Evolutionary conservation across 768 basidiomycete species (phyloP).

Genomic region (Boletus patriciae): DNA sequence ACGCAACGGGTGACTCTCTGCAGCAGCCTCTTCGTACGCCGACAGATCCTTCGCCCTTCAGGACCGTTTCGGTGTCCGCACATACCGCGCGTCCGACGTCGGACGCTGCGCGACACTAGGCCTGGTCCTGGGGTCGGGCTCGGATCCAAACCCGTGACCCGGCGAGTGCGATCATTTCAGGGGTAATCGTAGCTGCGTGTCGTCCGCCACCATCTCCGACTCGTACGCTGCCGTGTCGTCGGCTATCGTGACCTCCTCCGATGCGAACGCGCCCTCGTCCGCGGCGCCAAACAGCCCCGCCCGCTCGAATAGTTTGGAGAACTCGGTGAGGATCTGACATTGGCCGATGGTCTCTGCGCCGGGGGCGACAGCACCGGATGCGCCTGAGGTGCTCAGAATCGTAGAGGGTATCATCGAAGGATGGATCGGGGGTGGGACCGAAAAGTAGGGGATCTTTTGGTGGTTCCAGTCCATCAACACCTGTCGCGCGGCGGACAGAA

Average conservation of each 20-base stretch:
- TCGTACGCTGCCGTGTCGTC: slow-evolving; percentile 41
- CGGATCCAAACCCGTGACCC: background rate
- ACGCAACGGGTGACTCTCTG: slow-evolving; percentile 47
- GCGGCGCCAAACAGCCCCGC: slow-evolving; percentile 80
- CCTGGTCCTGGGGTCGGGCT: background rate
- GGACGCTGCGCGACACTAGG: background rate
- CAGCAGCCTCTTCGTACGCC: slow-evolving; percentile 51
- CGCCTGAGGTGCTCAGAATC: slow-evolving; percentile 33
- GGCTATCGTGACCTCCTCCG: slow-evolving; percentile 40
- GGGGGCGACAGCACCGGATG: slow-evolving; percentile 49
- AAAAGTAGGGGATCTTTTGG: slow-evolving; percentile 91
- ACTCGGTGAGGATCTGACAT: slow-evolving; percentile 68
- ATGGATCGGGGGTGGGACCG: slow-evolving; percentile 74
- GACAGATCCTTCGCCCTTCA: slow-evolving; percentile 56
- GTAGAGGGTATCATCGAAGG: slow-evolving; percentile 68
- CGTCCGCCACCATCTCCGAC: slow-evolving; percentile 42
- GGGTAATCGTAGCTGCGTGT: slow-evolving; percentile 33
- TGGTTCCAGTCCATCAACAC: slow-evolving; percentile 93
- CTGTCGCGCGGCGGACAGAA: slow-evolving; percentile 77
- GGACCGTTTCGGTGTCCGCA: slow-evolving; percentile 54
- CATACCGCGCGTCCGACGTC: background rate
- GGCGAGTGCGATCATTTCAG: slow-evolving; percentile 27
- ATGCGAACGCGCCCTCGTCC: slow-evolving; percentile 75
- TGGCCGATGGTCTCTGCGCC: slow-evolving; percentile 82
- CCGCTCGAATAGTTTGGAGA: slow-evolving; percentile 78